Evolutionary conservation across 2,329 filamentous ascomycete species (phyloP).

Genomic region (Fusarium pseudoanthophilum): DNA sequence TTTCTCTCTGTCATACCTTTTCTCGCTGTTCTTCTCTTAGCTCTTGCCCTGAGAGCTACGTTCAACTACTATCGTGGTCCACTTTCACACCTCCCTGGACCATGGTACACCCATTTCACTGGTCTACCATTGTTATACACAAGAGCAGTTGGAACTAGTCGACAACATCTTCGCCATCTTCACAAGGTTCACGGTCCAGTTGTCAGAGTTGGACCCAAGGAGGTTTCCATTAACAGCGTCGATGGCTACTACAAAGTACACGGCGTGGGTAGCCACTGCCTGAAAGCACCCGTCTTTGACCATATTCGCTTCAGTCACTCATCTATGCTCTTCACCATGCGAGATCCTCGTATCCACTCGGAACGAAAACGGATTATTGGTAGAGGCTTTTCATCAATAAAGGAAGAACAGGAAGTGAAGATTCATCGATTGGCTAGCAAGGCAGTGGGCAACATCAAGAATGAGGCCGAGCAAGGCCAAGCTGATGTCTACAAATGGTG

Average conservation of each 20-base stretch:
- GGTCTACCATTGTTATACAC: neutral
- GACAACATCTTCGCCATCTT: neutral
- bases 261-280: conserved; percentile 5
- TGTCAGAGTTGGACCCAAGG: neutral
- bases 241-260: conserved; percentile 19
- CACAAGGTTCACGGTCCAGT: neutral
- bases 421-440: neutral
- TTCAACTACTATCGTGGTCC: neutral
- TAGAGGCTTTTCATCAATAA: neutral
- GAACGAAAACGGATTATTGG: conserved; percentile 1
- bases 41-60: neutral
- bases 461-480: neutral
- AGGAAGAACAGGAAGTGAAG: neutral
- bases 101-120: conserved; percentile 8
- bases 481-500: conserved; percentile 21
- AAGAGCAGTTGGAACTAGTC: conserved; percentile 3
- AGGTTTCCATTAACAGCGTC: conserved; percentile 7
- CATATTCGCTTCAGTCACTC: conserved; percentile 15
- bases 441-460: neutral
- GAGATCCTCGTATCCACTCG: conserved; percentile 5
- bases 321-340: conserved; percentile 3
- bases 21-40: neutral
- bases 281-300: conserved; percentile 11
- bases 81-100: neutral
- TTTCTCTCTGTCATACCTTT: neutral